A percentile compares a stretch with the other conserved stretches of the same genome.
Conservation (phyloP, 129 eudicot genomes). For the Dittrichia graveolens region DNA sequence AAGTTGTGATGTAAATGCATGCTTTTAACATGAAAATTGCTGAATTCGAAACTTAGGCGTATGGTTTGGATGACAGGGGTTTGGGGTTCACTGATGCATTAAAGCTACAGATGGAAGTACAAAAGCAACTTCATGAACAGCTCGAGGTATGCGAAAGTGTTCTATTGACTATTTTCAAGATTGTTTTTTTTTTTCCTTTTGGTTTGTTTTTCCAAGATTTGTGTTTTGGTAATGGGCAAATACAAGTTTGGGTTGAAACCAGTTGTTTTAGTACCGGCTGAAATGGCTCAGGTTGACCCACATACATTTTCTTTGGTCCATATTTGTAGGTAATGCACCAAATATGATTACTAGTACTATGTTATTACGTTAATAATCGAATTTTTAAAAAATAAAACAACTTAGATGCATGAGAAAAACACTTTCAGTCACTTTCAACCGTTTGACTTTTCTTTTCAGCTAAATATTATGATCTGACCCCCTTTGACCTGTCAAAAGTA, state of each 20-base stretch:
- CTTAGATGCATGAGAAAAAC: background rate
- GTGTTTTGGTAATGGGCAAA: background rate
- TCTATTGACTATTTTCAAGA: background rate
- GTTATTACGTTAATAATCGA: background rate
- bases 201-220: background rate
- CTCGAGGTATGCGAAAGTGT: slow-evolving; percentile 64
- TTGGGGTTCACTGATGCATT: slow-evolving; percentile 74
- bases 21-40: background rate
- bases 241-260: background rate
- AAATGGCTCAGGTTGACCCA: background rate
- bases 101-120: slow-evolving; percentile 90
- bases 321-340: background rate
- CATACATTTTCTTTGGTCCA: background rate
- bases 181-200: background rate
- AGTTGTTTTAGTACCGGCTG: background rate
- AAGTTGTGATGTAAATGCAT: background rate
- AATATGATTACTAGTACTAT: background rate
- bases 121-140: slow-evolving; percentile 90
- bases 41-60: background rate
- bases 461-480: background rate
- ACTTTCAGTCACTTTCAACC: background rate
- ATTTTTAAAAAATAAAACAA: background rate
- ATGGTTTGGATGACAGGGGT: slow-evolving; percentile 46
- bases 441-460: background rate
- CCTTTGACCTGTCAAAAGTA: background rate